A percentile compares a stretch with the other conserved stretches of the same genome.
These are phyloP conservation scores for Acanthamoeba castellanii DNA, from an alignment of 208 protist genomes.

Conservation along the genomic window DNA sequence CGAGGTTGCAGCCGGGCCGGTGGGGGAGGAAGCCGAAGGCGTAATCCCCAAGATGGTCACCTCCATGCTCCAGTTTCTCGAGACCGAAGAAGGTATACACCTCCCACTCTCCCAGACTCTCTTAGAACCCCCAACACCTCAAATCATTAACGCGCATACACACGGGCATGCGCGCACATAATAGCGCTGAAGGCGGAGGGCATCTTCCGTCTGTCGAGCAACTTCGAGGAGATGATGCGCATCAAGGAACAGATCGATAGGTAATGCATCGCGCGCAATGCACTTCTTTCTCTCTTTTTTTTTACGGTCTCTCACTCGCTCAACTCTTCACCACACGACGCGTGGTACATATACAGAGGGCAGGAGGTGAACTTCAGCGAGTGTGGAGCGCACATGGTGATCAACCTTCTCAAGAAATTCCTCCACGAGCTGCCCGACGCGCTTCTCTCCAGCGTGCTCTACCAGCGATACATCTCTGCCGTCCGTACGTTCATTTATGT, in stretches of 20 bases:
- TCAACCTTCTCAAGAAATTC: slow-evolving; percentile 48
- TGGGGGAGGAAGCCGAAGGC: neutral
- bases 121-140: too few relatives aligned
- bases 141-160: neutral
- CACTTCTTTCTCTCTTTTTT: too few relatives aligned
- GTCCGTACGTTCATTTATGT: neutral
- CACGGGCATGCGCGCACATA: neutral
- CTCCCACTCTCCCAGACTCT: too few relatives aligned
- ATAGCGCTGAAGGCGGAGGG: slow-evolving; percentile 31
- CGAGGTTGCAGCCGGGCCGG: too few relatives aligned
- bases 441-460: slow-evolving; percentile 20
- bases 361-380: slow-evolving; percentile 16
- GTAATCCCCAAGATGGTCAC: neutral
- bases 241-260: neutral
- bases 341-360: neutral
- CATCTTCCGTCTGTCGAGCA: neutral
- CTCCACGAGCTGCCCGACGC: slow-evolving; percentile 10
- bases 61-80: neutral
- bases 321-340: neutral
- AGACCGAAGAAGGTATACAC: neutral
- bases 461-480: slow-evolving; percentile 8
- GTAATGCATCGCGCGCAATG: neutral
- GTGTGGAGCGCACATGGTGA: slow-evolving; percentile 39
- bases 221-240: slow-evolving; percentile 43
- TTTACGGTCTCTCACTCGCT: too few relatives aligned